These are phyloP conservation scores for Monilinia vaccinii-corymbosi DNA, from an alignment of 2,329 filamentous ascomycete species.

Conservation along the genomic window DNA sequence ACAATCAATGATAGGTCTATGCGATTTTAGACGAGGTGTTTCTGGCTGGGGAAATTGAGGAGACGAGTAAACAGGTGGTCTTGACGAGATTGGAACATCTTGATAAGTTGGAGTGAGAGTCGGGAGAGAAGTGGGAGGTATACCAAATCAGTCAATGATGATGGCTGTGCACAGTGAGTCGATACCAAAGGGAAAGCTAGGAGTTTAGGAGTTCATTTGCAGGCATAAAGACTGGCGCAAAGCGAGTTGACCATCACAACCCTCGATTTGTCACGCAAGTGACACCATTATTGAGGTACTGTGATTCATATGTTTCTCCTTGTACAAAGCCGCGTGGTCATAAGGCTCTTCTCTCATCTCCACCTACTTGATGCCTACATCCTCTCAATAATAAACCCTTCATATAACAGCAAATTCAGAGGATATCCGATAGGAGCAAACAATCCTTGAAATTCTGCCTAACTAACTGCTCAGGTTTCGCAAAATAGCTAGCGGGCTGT, in stretches of 20 bases:
- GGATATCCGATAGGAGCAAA: background rate
- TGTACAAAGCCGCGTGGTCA: background rate
- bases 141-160: background rate
- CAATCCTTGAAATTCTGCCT: background rate
- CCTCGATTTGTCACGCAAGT: background rate
- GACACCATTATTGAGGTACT: slow-evolving; percentile 6
- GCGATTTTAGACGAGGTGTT: slow-evolving; percentile 98
- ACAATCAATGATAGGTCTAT: slow-evolving; percentile 59
- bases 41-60: slow-evolving; percentile 93
- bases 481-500: background rate
- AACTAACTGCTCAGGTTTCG: background rate
- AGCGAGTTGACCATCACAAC: background rate
- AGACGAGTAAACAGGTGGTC: slow-evolving; percentile 97
- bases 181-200: slow-evolving; percentile 2
- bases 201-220: background rate
- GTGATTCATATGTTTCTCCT: slow-evolving; percentile 1
- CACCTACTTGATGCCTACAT: background rate
- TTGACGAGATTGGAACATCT: slow-evolving; percentile 88
- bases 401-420: background rate
- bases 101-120: slow-evolving; percentile 75
- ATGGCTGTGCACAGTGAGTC: background rate
- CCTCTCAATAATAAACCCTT: background rate
- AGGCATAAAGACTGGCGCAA: background rate
- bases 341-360: background rate
- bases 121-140: background rate